These are phyloP conservation scores for Diaporthe citriasiana DNA, from an alignment of 2,329 filamentous ascomycete species.

Conservation along the genomic window DNA sequence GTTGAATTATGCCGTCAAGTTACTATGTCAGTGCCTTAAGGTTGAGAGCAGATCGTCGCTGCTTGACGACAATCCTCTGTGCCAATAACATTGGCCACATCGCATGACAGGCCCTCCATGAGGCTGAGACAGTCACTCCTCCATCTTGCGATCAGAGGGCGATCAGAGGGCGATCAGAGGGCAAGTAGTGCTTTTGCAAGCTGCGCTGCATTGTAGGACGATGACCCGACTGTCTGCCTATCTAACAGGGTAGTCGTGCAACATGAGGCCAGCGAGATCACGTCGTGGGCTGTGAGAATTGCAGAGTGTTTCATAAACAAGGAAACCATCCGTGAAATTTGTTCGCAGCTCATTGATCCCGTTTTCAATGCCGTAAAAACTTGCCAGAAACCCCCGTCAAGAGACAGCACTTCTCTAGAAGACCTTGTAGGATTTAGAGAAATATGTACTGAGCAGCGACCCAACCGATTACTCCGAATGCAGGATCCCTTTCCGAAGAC, in stretches of 20 bases:
- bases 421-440: constrained; percentile 44
- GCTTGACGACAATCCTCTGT: background rate
- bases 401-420: constrained; percentile 41
- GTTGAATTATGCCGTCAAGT: background rate
- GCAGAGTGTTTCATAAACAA: constrained; percentile 31
- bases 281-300: background rate
- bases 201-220: constrained; percentile 11
- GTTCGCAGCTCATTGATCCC: constrained; percentile 44
- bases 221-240: constrained; percentile 17
- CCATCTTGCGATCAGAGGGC: background rate
- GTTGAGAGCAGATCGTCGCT: too few relatives aligned
- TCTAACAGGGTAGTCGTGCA: constrained; percentile 18
- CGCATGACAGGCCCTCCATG: background rate
- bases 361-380: constrained; percentile 46
- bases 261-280: constrained; percentile 15
- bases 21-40: too few relatives aligned
- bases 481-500: constrained; percentile 57
- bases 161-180: too few relatives aligned
- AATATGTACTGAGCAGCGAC: constrained; percentile 56
- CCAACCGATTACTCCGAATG: constrained; percentile 73
- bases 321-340: constrained; percentile 43
- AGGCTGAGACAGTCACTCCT: too few relatives aligned
- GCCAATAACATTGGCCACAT: background rate
- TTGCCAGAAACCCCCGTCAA: constrained; percentile 43
- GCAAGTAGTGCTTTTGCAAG: constrained; percentile 7